Base-by-base conservation (phyloP, 139 green algal genomes). In the Chlamydomonas sphaeroides region DNA sequence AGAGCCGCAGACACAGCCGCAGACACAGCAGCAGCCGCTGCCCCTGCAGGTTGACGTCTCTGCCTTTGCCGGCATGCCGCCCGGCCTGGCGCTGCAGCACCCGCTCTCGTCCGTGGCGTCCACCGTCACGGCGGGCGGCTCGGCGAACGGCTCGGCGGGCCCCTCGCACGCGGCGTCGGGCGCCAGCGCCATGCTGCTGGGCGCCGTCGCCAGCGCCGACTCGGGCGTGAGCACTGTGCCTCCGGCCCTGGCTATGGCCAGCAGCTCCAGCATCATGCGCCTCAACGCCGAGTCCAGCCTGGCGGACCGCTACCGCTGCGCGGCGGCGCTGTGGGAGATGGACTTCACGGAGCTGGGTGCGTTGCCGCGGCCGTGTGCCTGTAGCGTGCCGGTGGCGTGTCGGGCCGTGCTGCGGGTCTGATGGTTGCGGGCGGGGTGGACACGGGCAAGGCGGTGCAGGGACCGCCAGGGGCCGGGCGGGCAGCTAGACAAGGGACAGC, bases 241-340 rank as follows among this genome's bases (percentile, higher is more conserved):
- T 17, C 39, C 82, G 26, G 67, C 67, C 36, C 6, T 32, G 23
- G 38, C 36, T n/a, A n/a, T n/a, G 23, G 14, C 18, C 26, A 56
- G 41, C 67, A 76, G 42, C 68, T 26, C 30, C 4, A 42, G 26
- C 15, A 39, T 76, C 39, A 51, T 83, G 63, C 62, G 62, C 14
- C 33, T 83, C 26, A 39, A 51, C 32, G 28, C 45, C n/a, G 76
- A 83, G 42, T 32, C 63, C 11, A 66, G 42, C 0, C 45, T 83
- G 23, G 76, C 76, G 84, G 85, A 83, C 49, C 78, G 89, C 0
- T 91, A 89, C 75, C 78, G 77, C 14, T 83, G 79, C 33, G 89
- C 85, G 35, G 82, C 82, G 39, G 68, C 86, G 26, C 75, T 93
- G 48, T 93, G 89, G 89, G 86, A 93, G 85, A 56, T 93, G 33